Evolutionary conservation across 495 filamentous ascomycete genomes (phyloP), one percentile per base, ranked within the genome.

Genomic region (Extremus antarcticus): DNA sequence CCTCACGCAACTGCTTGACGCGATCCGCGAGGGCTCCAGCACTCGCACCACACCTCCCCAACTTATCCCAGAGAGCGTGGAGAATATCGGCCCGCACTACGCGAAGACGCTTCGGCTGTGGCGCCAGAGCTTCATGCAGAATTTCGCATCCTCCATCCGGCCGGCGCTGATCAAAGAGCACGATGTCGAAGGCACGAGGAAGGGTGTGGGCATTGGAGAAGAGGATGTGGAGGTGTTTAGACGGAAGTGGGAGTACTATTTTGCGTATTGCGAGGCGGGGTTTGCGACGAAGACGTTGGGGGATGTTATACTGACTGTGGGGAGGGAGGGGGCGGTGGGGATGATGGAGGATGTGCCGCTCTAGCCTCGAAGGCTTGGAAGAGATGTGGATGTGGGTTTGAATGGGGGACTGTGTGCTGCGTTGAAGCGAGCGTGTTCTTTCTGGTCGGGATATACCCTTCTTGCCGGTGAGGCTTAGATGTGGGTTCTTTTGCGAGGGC

Each of bases 221-320:
- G 70, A 70, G 35, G 82, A 81, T 43, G 71, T 84, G 2, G 77
- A 84, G 22, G 68, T 85, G 0, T 87, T 86, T 59, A 71, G 76
- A 56, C 74, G 79, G 54, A 86, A 85, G 65, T 88, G 83, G 85
- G 73, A 84, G 71, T 87, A 87, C 59, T 88, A 87, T 63, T 87
- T 87, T 63, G 70, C 76, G 10, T 88, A 87, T 64, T 85, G 79
- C 50, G 83, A 87, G 62, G 84, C 82, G 20, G 84, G 84, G 0
- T 87, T 88, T 63, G 70, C 75, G 49, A 81, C 80, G 22, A 84
- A 86, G 66, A 81, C 81, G 7, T 67, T 88, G 46, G 82, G 82
- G 1, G 84, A 87, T 67, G 82, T 82, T 19, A 82, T 86, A 50
- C 75, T 89, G 61, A 75, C 73, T 40, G 66, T 83, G n/a, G 80